Evolutionary conservation across 345 rosid species (phyloP).

Genomic region (Euclidium syriacum): DNA sequence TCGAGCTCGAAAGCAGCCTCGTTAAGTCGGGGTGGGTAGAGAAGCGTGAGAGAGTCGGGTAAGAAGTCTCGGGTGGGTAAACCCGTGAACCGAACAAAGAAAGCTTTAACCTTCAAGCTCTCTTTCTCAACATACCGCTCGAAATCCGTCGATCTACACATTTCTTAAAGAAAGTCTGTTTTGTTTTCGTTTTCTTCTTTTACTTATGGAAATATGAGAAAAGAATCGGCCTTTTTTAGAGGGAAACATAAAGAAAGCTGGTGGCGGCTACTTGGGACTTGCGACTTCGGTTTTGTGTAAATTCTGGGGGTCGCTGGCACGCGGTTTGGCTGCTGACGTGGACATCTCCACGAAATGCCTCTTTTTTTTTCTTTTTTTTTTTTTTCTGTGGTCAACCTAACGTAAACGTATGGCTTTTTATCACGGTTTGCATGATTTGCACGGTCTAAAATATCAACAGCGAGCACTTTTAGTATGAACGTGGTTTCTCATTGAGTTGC

Average conservation of each 20-base stretch:
- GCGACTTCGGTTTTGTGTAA: constrained; percentile 16
- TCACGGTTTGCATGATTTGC: constrained; percentile 16
- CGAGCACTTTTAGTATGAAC: neutral
- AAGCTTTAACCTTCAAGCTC: constrained; percentile 48
- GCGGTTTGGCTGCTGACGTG: constrained; percentile 33
- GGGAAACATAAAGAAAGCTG: constrained; percentile 17
- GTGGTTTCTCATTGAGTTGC: constrained; percentile 29
- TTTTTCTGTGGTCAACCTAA: neutral
- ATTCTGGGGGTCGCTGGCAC: constrained; percentile 33
- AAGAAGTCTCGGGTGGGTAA: constrained; percentile 11
- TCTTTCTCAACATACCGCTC: constrained; percentile 16
- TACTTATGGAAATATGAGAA: neutral
- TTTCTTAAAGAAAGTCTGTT: constrained; percentile 21
- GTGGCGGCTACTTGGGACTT: neutral
- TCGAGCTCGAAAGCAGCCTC: constrained; percentile 45
- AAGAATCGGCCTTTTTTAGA: neutral
- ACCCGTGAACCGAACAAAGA: constrained; percentile 49
- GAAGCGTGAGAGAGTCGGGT: constrained; percentile 61
- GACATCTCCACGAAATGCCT: constrained; percentile 1
- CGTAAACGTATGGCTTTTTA: neutral
- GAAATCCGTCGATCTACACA: constrained; percentile 61
- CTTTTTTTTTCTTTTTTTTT: neutral
- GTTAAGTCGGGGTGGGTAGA: constrained; percentile 60
- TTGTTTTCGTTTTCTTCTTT: neutral
- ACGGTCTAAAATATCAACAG: constrained; percentile 1